A percentile compares a stretch with the other conserved stretches of the same genome.
Evolutionary conservation across 345 rosid species (phyloP).

Genomic region (Syzygium oleosum): DNA sequence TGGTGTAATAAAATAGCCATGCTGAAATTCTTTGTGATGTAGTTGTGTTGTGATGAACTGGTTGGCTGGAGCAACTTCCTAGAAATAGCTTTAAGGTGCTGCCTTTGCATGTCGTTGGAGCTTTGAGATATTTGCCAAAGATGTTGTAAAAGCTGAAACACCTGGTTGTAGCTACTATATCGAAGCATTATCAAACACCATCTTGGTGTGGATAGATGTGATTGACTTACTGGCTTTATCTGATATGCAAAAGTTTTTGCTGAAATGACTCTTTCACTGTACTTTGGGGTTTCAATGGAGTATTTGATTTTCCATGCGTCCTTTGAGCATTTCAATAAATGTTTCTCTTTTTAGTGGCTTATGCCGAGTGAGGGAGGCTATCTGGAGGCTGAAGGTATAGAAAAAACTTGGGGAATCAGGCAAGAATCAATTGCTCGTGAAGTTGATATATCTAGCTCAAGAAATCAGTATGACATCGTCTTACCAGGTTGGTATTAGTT

Average conservation of each 20-base stretch:
- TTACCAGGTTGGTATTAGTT: conserved; percentile 55
- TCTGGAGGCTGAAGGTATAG: conserved; percentile 82
- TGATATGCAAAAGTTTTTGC: background rate
- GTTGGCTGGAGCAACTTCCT: background rate
- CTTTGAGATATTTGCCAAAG: background rate
- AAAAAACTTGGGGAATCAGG: conserved; percentile 71
- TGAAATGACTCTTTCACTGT: background rate
- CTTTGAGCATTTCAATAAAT: background rate
- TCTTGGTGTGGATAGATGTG: background rate
- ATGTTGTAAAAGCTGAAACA: background rate
- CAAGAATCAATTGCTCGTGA: conserved; percentile 56
- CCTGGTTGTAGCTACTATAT: background rate
- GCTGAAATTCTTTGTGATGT: background rate
- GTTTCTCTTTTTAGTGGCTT: conserved; percentile 59
- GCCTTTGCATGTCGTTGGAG: background rate
- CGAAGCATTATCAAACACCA: background rate
- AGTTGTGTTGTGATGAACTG: background rate
- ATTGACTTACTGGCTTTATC: background rate
- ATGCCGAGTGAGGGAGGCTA: conserved; percentile 72
- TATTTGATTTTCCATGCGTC: background rate
- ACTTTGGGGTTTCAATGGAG: background rate
- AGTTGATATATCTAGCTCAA: conserved; percentile 54
- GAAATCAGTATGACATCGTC: conserved; percentile 72
- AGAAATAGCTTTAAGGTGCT: background rate
- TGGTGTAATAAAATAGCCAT: background rate